Base-by-base conservation (phyloP, 306 rosid genomes). In the Gastrolobium bilobum region DNA sequence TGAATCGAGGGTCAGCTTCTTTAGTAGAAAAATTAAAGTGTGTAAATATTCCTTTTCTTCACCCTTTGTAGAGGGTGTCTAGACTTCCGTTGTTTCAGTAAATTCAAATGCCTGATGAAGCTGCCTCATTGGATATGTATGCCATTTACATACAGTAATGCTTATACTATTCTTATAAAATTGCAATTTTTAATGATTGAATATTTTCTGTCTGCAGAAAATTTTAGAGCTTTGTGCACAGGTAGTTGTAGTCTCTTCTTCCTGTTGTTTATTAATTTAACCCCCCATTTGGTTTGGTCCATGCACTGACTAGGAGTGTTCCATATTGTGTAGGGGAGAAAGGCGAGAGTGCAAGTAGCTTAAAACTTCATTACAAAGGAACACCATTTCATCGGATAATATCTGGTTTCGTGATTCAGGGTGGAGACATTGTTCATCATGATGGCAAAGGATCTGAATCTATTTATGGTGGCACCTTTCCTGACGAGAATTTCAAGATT, bases 211-310 rank as follows among this genome's bases (percentile, higher is more conserved):
- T 79, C 33, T 85, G 90, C 97, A 93, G 97, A 93, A 88, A 93
- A 93, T 84, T 91, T 91, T 78, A 89, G 93, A 91, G 94, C 94
- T 35, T 79, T 93, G 84, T 93, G 97, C 86, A 93, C 94, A 91
- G 97, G 98, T 93, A 87, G 13, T 78, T 60, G 20, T 53, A 47
- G 80, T 73, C 76, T 75, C 47, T 34, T 79, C 46, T 82, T 67
- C 67, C 8, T 42, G 10, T 29, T 56, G 44, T 62, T 51, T 7
- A 10, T 46, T 73, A 29, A 34, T 74, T 63, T 66, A 35, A 38
- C 68, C 29, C 29, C 76, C 76, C 9, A 4, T 60, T 35, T 73
- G 64, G 73, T 58, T 35, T 73, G 68, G 73, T 58, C 71, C 68
- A 14, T 62, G 30, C 77, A 76, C 84, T 85, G 61, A 75, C 53